A percentile compares a stretch with the other conserved stretches of the same genome.
These are phyloP conservation scores for Puya raimondii DNA, from an alignment of 176 grass and related monocot species.

Conservation along the genomic window DNA sequence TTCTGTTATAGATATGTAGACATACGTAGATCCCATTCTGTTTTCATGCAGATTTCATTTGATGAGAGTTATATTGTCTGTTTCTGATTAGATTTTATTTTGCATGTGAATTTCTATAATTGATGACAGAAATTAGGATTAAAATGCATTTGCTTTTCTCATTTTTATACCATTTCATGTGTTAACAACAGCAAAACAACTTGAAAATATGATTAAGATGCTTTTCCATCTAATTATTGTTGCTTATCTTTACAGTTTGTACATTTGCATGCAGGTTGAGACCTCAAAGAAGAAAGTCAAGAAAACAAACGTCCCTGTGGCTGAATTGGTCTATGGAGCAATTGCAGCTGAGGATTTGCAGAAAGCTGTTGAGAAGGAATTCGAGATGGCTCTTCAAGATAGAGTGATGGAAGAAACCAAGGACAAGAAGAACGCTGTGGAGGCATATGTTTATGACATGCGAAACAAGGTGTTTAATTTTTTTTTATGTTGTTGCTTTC, in stretches of 20 bases:
- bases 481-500: neutral
- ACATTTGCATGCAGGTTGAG: slow-evolving; percentile 33
- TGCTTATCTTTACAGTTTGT: neutral
- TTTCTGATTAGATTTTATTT: no score
- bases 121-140: no score
- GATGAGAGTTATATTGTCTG: no score
- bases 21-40: no score
- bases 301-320: slow-evolving; percentile 64
- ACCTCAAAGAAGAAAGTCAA: slow-evolving; percentile 80
- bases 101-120: no score
- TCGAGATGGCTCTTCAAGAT: slow-evolving; percentile 97
- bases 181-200: no score
- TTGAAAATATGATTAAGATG: neutral
- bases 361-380: slow-evolving; percentile 81
- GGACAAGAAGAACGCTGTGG: slow-evolving; percentile 94
- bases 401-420: slow-evolving; percentile 98
- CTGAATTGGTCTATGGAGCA: slow-evolving; percentile 66
- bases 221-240: neutral
- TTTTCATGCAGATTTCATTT: no score
- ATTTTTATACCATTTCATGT: no score
- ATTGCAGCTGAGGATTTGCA: slow-evolving; percentile 50
- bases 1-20: neutral
- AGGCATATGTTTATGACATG: slow-evolving; percentile 98
- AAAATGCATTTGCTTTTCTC: no score
- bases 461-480: slow-evolving; percentile 65